Percentiles rank a stretch among this genome's conserved stretches.
These are phyloP conservation scores for Mortierella alpina DNA, from an alignment of 192 early-diverging fungal species.

Conservation along the genomic window DNA sequence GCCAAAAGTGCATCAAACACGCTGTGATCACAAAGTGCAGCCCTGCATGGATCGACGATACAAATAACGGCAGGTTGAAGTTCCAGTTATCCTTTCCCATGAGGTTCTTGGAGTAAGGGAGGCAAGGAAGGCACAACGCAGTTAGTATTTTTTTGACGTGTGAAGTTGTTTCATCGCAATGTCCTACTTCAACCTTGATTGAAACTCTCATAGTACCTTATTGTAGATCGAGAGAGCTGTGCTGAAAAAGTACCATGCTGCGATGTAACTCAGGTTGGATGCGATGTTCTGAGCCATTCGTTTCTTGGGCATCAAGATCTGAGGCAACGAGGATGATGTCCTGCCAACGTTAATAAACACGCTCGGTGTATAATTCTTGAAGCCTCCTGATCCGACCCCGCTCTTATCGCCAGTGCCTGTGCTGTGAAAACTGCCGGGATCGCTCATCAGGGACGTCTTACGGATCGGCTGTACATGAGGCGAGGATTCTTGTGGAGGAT, in stretches of 20 bases:
- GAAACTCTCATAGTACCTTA: conserved; percentile 55
- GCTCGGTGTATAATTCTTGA: conserved; percentile 13
- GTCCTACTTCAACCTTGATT: conserved; percentile 1
- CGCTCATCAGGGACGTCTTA: conserved; percentile 12
- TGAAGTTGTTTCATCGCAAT: not conserved
- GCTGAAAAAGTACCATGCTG: conserved; percentile 81
- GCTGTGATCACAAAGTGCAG: conserved; percentile 77
- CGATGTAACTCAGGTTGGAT: conserved; percentile 59
- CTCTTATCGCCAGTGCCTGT: not conserved
- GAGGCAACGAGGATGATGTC: conserved; percentile 32
- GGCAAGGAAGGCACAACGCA: not conserved
- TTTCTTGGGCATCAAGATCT: conserved; percentile 52
- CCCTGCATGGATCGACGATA: conserved; percentile 79
- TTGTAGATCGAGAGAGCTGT: conserved; percentile 85
- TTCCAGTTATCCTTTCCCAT: conserved; percentile 79
- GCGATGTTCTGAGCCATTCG: conserved; percentile 35
- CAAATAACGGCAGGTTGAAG: conserved; percentile 82
- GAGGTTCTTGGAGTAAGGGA: conserved; percentile 55
- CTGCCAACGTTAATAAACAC: conserved; percentile 51
- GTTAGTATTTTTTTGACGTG: not conserved
- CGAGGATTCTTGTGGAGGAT: not conserved
- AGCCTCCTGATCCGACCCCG: not conserved
- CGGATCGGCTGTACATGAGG: conserved; percentile 10
- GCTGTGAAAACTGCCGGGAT: not conserved
- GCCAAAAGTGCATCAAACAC: conserved; percentile 60